phyloP scores from a whole-genome alignment of 2,329 filamentous ascomycete genomes.

The Apiospora malaysiana region DNA sequence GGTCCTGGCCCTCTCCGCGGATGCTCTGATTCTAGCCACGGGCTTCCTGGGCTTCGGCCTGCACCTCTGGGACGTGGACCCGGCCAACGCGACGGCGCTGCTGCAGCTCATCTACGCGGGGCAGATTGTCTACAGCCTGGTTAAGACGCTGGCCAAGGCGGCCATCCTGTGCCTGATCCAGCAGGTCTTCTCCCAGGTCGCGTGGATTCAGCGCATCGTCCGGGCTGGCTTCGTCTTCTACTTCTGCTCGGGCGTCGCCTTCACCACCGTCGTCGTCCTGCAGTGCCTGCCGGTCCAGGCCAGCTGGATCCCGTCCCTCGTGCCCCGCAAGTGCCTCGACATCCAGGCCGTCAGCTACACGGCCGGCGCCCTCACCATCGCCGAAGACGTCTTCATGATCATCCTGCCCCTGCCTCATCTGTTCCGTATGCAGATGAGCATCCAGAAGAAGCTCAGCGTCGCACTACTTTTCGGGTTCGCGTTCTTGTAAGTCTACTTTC shows the following conservation, averaged over 20 bases:
- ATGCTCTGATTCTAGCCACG: conserved; percentile 30
- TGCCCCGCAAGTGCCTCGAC: conserved; percentile 56
- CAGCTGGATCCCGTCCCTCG: conserved; percentile 28
- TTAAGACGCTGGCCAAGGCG: conserved; percentile 32
- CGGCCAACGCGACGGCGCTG: conserved; percentile 24
- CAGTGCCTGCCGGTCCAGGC: conserved; percentile 30
- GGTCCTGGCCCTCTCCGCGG: conserved; percentile 27
- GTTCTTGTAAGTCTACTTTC: conserved; percentile 58
- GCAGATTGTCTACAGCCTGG: conserved; percentile 34
- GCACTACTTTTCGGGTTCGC: conserved; percentile 71
- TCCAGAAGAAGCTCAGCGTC: conserved; percentile 69
- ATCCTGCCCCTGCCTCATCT: conserved; percentile 70
- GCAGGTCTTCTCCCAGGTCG: conserved; percentile 29
- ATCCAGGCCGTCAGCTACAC: conserved; percentile 69
- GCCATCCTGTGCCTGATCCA: conserved; percentile 29
- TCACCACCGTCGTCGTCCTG: conserved; percentile 30
- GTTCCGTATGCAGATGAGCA: conserved; percentile 65
- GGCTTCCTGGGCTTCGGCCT: conserved; percentile 31
- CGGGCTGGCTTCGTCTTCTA: neutral
- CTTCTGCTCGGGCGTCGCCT: conserved; percentile 29
- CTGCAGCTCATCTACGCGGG: conserved; percentile 29
- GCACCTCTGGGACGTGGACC: conserved; percentile 33
- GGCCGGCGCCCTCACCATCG: conserved; percentile 71
- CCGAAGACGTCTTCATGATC: conserved; percentile 71
- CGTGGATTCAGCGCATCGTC: conserved; percentile 27